These are phyloP conservation scores for Cyberlindnera xylosilytica DNA, from an alignment of 805 yeast species.

Conservation along the genomic window DNA sequence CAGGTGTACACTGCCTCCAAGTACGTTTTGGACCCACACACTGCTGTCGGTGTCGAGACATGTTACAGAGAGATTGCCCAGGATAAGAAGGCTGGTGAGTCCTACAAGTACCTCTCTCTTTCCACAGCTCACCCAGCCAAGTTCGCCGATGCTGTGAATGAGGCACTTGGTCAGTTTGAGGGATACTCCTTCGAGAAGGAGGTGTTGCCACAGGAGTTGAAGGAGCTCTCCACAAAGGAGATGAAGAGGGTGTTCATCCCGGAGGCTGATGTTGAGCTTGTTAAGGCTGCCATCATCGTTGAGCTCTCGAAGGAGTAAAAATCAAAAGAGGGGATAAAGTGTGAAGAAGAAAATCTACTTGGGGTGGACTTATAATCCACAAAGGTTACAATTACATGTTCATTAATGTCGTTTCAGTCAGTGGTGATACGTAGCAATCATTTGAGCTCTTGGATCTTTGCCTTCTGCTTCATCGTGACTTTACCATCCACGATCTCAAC, in stretches of 20 bases:
- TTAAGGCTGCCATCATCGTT: conserved; percentile 73
- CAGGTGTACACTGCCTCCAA: conserved; percentile 57
- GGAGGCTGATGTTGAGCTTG: conserved; percentile 66
- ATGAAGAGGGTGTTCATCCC: conserved; percentile 73
- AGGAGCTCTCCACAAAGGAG: conserved; percentile 62
- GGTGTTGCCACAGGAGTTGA: conserved; percentile 87
- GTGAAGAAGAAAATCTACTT: neutral
- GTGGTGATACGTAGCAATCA: neutral
- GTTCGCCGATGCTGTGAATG: conserved; percentile 92
- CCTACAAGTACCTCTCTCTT: conserved; percentile 61
- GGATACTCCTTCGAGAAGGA: conserved; percentile 84
- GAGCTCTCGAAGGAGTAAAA: conserved; percentile 51
- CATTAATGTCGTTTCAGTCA: neutral
- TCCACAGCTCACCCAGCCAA: conserved; percentile 99
- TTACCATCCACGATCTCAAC: conserved; percentile 72
- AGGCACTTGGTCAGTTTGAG: conserved; percentile 60
- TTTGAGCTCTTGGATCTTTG: conserved; percentile 10
- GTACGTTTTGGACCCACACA: conserved; percentile 93
- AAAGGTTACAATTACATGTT: neutral
- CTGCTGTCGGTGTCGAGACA: conserved; percentile 91
- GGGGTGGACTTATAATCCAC: too few relatives aligned
- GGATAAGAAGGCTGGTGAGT: conserved; percentile 38
- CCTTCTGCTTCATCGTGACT: conserved; percentile 45
- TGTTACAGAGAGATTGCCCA: conserved; percentile 57
- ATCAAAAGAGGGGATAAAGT: too few relatives aligned